Evolutionary conservation across 371 early-diverging fungal genomes (phyloP), one percentile per base, ranked within the genome.

Genomic region (Fennellomyces sp.): DNA sequence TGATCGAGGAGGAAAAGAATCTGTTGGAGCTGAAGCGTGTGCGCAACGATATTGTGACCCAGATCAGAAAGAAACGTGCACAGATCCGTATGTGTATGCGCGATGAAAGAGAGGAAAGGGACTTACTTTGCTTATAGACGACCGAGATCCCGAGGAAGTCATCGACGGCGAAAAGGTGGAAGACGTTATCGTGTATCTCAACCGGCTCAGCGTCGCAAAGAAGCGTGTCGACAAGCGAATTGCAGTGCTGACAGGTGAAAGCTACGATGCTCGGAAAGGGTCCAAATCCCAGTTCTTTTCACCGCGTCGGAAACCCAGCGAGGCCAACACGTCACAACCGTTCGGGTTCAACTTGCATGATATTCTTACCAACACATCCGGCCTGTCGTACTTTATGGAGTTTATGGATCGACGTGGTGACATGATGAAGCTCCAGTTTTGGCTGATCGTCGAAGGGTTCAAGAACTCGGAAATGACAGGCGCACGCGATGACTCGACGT

Each of bases 81-180:
- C 70, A 69, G 5, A 81, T 88, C 6, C 74, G 81, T 83, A 78
- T 64, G 52, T 42, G 21, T 15, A 39, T 59, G 68, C 27, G 2
- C 33, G 5, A 25, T 19, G 36, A 55, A 17, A 31, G 15, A 19
- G 28, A 5, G 7, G 39, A 13, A 13, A 5, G 38, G 38, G 12
- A 13, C 0, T 5, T 39, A n/a, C 13, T 45, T 45, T 23, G 5
- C n/a, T n/a, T 25, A 47, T 83, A 72, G 87, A 71, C 58, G 88
- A 86, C 51, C 76, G 84, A 38, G 83, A 81, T 58, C 80, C 84
- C 33, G 85, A 87, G 60, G 93, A 93, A 50, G 79, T 90, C 13
- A 81, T 95, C 26, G 85, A 94, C 56, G 94, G 95, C 5, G 84
- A 87, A 69, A 85, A 86, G 29, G 95, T 94, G n/a, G 70, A 84